Percentiles rank a stretch among this genome's conserved stretches.
Evolutionary conservation across 352 stramenopile species (phyloP).

Genomic region (Blastocystis hominis): DNA sequence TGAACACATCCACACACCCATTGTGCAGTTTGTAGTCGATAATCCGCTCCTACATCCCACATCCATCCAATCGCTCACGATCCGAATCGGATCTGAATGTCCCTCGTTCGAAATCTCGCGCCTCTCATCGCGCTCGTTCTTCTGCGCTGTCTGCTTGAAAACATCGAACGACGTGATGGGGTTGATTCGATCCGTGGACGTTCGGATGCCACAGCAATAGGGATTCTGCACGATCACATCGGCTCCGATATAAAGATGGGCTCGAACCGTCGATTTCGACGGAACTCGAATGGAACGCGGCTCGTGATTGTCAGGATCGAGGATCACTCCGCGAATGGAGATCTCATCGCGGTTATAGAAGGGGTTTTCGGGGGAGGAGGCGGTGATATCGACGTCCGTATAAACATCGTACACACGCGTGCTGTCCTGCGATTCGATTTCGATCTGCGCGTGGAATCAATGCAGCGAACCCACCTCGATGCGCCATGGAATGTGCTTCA

Average conservation of each 20-base stretch:
- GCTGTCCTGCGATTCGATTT: not conserved
- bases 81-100: not conserved
- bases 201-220: not conserved
- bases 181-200: not conserved
- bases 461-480: constrained; percentile 5
- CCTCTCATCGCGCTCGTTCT: not conserved
- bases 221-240: not conserved
- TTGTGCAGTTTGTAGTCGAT: not conserved
- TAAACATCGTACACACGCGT: not conserved
- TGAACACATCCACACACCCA: not conserved
- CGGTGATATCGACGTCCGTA: not conserved
- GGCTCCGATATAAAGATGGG: constrained; percentile 16
- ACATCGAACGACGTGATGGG: not conserved
- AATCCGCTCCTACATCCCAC: not conserved
- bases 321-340: not conserved
- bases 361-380: not conserved
- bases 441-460: not conserved
- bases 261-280: not conserved
- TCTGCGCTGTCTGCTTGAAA: not conserved
- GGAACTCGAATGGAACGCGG: not conserved
- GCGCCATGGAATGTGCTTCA: constrained; percentile 31
- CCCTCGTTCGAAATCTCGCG: not conserved
- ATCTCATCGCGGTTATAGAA: constrained; percentile 32
- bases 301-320: not conserved
- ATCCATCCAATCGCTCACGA: not conserved